Evolutionary conservation across 805 yeast species (phyloP).

Genomic region (Pichia pseudocactophila): DNA sequence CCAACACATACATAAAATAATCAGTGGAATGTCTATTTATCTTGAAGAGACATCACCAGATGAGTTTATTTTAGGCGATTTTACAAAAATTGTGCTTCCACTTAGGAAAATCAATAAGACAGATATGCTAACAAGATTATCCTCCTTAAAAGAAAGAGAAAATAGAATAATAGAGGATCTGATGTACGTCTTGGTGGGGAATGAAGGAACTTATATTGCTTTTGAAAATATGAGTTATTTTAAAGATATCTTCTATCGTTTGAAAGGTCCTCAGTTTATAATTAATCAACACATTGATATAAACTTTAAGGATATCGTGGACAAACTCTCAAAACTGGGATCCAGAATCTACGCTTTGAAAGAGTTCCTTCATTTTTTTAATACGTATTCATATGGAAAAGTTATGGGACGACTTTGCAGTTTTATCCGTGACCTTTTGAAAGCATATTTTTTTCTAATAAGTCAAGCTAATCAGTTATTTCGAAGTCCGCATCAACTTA

Average conservation of each 20-base stretch:
- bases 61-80: background rate
- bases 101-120: background rate
- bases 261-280: slow-evolving; percentile 67
- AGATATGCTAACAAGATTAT: background rate
- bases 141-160: slow-evolving; percentile 55
- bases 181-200: slow-evolving; percentile 55
- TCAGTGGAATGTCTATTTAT: background rate
- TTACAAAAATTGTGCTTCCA: background rate
- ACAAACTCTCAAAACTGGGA: slow-evolving; percentile 52
- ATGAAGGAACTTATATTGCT: slow-evolving; percentile 71
- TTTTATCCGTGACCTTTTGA: slow-evolving; percentile 41
- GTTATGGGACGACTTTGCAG: slow-evolving; percentile 66
- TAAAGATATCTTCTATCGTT: slow-evolving; percentile 27
- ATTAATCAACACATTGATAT: slow-evolving; percentile 67
- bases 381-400: slow-evolving; percentile 50
- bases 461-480: slow-evolving; percentile 46
- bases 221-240: slow-evolving; percentile 57
- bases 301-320: slow-evolving; percentile 61
- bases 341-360: slow-evolving; percentile 50
- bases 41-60: background rate
- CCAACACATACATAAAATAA: no score
- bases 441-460: slow-evolving; percentile 26
- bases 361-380: slow-evolving; percentile 53
- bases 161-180: slow-evolving; percentile 64
- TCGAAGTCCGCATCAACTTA: slow-evolving; percentile 38